A percentile compares a stretch with the other conserved stretches of the same genome.
These are phyloP conservation scores for Septoria linicola DNA, from an alignment of 2,329 filamentous ascomycete genomes.

Conservation along the genomic window DNA sequence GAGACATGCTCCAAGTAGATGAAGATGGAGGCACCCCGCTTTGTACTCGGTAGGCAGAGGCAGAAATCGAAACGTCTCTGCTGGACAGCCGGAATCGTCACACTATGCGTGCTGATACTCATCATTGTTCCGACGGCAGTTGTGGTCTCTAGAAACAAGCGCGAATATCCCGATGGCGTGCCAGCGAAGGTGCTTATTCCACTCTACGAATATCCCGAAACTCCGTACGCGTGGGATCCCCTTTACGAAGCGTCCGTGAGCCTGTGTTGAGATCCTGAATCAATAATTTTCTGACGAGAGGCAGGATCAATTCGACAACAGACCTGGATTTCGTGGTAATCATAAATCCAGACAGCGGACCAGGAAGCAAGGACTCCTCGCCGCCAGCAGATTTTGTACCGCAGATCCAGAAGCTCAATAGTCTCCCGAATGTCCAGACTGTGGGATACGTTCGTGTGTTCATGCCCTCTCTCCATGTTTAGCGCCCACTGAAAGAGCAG, in stretches of 20 bases:
- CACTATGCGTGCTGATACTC: conserved; percentile 15
- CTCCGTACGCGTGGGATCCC: conserved; percentile 20
- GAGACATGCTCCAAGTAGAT: neutral
- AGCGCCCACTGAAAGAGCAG: neutral
- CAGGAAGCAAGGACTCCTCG: conserved; percentile 20
- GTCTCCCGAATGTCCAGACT: conserved; percentile 30
- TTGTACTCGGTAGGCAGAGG: neutral
- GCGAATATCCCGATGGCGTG: conserved; percentile 12
- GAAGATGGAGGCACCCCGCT: conserved; percentile 7
- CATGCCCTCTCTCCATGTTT: neutral
- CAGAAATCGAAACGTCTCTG: conserved; percentile 7
- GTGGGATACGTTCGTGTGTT: conserved; percentile 31
- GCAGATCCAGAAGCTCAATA: conserved; percentile 29
- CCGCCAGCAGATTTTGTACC: conserved; percentile 24
- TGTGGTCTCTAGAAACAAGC: conserved; percentile 11
- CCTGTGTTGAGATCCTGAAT: conserved; percentile 9
- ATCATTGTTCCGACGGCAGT: conserved; percentile 23
- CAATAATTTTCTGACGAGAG: no score
- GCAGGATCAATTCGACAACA: conserved; percentile 13
- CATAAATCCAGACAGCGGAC: conserved; percentile 30
- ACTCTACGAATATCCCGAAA: conserved; percentile 25
- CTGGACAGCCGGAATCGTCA: neutral
- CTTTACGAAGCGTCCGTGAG: conserved; percentile 25
- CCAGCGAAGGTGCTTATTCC: conserved; percentile 21
- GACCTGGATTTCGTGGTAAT: conserved; percentile 27